Evolutionary conservation across 2,329 filamentous ascomycete species (phyloP), one percentile per base, ranked within the genome.

Genomic region (Colletotrichum plurivorum): DNA sequence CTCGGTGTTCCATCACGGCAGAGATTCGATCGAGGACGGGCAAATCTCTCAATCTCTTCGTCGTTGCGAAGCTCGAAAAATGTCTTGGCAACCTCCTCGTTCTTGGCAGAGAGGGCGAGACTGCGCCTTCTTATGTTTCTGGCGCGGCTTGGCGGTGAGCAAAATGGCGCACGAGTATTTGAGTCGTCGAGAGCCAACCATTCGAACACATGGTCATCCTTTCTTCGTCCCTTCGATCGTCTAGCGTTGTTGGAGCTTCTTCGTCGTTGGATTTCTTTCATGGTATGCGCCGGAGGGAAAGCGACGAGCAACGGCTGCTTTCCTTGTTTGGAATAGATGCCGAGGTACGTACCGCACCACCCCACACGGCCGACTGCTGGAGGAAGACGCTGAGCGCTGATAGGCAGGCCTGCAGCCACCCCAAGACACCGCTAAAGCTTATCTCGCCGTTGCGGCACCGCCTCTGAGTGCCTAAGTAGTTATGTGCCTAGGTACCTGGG

Each of bases 81-180:
- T 43, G 51, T 36, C 64, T 67, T 67, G 64, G 64, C 64, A 27
- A 43, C 31, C 18, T 39, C 31, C 45, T 58, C 52, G 43, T 18
- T 57, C 64, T 63, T 63, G 52, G 58, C 52, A 49, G 16, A 31
- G 20, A 55, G 64, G 43, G 51, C 51, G 52, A 63, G 45, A 39
- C 45, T 51, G 22, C 58, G 39, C 48, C 58, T 67, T 63, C 64
- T 63, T 67, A 67, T 57, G 58, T 52, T 63, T 46, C 16, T 46
- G 48, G 39, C 16, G 45, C 12, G 16, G 18, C 64, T 67, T 53
- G 64, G 64, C 64, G 16, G 16, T 5, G 8, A 43, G 22, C 10
- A 49, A 62, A 67, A 63, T 67, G 25, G 36, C 52, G 58, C 58
- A 63, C 20, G 46, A 15, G 31, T 45, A 45, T 31, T 56, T 63